phyloP scores from a whole-genome alignment of 1,139 yeast species.

The Wickerhamomyces sp. region DNA sequence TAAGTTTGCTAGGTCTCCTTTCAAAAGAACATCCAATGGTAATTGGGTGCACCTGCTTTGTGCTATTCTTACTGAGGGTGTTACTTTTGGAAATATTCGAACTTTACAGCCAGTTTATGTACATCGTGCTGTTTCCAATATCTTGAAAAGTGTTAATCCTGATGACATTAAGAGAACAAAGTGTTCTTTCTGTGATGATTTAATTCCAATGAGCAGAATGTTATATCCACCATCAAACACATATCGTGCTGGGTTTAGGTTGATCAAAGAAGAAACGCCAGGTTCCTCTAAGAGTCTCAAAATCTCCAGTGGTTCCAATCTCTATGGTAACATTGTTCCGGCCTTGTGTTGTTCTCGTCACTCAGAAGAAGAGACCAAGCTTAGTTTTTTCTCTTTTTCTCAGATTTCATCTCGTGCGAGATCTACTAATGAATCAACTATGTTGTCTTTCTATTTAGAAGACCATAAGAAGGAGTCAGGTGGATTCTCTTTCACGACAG shows the following conservation, averaged over 20 bases:
- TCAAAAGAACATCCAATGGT: constrained; percentile 66
- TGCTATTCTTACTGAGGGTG: constrained; percentile 49
- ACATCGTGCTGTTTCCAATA: neutral
- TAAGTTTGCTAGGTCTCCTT: constrained; percentile 36
- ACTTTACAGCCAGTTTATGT: constrained; percentile 37
- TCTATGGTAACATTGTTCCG: constrained; percentile 40
- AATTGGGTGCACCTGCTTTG: constrained; percentile 84
- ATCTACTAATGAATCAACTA: neutral
- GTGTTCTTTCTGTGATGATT: neutral
- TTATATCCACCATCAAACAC: neutral
- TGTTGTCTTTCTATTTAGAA: constrained; percentile 30
- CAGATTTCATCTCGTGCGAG: constrained; percentile 1
- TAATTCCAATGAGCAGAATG: neutral
- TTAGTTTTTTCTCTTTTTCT: constrained; percentile 33
- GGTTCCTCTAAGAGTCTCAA: constrained; percentile 26
- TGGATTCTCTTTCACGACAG: constrained; percentile 7
- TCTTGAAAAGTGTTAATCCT: neutral
- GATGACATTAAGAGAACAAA: neutral
- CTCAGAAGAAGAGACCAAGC: constrained; percentile 18
- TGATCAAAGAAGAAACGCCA: constrained; percentile 25
- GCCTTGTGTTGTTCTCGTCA: constrained; percentile 40
- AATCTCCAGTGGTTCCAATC: constrained; percentile 10
- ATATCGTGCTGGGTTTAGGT: constrained; percentile 15
- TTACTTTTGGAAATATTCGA: constrained; percentile 37
- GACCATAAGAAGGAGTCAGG: constrained; percentile 27